phyloP scores from a whole-genome alignment of 1,284 basidiomycete species.

The Papiliotrema laurentii region DNA sequence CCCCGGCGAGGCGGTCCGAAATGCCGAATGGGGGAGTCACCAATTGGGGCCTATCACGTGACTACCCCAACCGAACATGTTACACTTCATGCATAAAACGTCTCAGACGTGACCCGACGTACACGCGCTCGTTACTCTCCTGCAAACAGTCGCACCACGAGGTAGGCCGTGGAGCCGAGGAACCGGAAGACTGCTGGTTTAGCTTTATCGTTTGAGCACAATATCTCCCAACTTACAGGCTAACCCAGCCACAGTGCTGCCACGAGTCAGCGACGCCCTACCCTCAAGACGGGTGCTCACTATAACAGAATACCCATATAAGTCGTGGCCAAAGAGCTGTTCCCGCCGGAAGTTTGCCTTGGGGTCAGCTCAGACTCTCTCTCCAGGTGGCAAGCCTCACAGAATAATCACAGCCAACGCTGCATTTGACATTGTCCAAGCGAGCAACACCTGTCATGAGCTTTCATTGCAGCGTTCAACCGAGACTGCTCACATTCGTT shows the following conservation, averaged over 20 bases:
- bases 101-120: background rate
- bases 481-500: conserved; percentile 60
- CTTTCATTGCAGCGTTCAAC: conserved; percentile 5
- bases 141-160: conserved; percentile 73
- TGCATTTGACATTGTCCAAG: conserved; percentile 79
- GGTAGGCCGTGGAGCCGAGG: conserved; percentile 69
- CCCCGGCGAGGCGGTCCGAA: no score
- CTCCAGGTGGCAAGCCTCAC: conserved; percentile 45
- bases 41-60: background rate
- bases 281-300: conserved; percentile 15
- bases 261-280: conserved; percentile 44
- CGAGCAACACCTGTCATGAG: conserved; percentile 57
- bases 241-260: conserved; percentile 71
- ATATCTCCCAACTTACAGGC: conserved; percentile 58
- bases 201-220: conserved; percentile 1
- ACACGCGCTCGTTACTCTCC: conserved; percentile 70
- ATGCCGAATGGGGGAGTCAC: no score
- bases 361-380: background rate
- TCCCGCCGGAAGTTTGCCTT: conserved; percentile 33
- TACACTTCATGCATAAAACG: background rate
- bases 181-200: conserved; percentile 65
- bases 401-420: conserved; percentile 68
- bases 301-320: conserved; percentile 46
- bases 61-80: background rate
- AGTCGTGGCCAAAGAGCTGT: conserved; percentile 34